Conservation (phyloP, 257 asterid species). For the Fraxinus cuspidata region DNA sequence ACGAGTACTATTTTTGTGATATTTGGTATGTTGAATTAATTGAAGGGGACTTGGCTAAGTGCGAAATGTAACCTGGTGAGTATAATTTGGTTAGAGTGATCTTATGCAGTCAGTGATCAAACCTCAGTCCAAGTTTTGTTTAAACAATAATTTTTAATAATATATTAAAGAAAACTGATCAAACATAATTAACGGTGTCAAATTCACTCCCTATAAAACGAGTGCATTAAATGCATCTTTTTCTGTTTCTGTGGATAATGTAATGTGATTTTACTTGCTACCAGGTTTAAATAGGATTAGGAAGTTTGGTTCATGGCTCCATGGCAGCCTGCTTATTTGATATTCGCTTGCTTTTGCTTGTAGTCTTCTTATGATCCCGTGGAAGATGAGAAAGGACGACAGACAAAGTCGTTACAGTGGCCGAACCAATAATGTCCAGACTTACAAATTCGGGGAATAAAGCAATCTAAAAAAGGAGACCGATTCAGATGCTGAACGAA, state of each 20-base stretch:
- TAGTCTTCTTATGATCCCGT: background rate
- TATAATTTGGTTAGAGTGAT: background rate
- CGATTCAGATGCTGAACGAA: background rate
- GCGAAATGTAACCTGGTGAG: background rate
- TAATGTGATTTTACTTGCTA: background rate
- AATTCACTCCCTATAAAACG: background rate
- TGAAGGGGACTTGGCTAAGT: background rate
- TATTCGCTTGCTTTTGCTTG: background rate
- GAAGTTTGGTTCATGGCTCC: background rate
- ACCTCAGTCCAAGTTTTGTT: background rate
- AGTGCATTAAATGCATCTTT: background rate
- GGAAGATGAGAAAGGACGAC: constrained; percentile 19
- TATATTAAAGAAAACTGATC: background rate
- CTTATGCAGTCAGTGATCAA: background rate
- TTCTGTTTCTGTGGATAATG: background rate
- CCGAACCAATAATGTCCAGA: background rate
- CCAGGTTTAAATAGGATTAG: background rate
- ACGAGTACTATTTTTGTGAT: background rate
- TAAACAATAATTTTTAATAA: background rate
- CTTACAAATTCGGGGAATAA: background rate
- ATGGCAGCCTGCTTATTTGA: background rate
- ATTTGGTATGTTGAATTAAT: background rate
- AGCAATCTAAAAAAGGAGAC: background rate
- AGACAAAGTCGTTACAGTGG: background rate
- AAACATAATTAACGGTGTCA: background rate